Evolutionary conservation across 306 rosid species (phyloP).

Genomic region (Nissolia schottii): DNA sequence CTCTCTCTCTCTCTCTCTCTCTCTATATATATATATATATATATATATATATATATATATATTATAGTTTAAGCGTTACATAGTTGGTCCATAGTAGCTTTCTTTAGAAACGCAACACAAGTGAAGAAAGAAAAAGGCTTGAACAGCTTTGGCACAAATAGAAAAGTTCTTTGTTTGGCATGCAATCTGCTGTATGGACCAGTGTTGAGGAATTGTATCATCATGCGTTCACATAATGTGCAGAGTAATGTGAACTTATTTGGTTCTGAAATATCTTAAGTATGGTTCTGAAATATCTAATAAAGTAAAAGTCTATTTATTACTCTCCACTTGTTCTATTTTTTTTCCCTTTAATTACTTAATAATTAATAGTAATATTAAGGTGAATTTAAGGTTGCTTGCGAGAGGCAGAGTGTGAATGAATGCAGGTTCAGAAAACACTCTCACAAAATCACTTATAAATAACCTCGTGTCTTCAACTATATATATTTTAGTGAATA

Average conservation of each 20-base stretch:
- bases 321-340: not conserved
- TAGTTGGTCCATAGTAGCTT: constrained; percentile 15
- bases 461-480: not conserved
- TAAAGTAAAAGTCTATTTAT: not conserved
- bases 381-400: no score
- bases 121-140: not conserved
- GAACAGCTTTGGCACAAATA: not conserved
- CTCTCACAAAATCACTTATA: not conserved
- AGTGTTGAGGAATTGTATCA: constrained; percentile 5
- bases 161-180: not conserved
- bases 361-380: not conserved
- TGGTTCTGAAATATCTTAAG: not conserved
- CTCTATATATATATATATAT: no score
- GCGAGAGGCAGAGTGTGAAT: constrained; percentile 12
- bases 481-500: not conserved
- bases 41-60: no score
- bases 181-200: not conserved
- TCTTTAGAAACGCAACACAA: not conserved
- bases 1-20: no score
- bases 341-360: not conserved
- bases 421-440: not conserved
- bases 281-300: not conserved
- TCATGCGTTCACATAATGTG: constrained; percentile 5
- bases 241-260: not conserved
- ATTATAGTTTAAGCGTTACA: not conserved